A percentile compares a stretch with the other conserved stretches of the same genome.
These are phyloP conservation scores for Solanum medicagineum DNA, from an alignment of 257 asterid genomes.

Conservation along the genomic window DNA sequence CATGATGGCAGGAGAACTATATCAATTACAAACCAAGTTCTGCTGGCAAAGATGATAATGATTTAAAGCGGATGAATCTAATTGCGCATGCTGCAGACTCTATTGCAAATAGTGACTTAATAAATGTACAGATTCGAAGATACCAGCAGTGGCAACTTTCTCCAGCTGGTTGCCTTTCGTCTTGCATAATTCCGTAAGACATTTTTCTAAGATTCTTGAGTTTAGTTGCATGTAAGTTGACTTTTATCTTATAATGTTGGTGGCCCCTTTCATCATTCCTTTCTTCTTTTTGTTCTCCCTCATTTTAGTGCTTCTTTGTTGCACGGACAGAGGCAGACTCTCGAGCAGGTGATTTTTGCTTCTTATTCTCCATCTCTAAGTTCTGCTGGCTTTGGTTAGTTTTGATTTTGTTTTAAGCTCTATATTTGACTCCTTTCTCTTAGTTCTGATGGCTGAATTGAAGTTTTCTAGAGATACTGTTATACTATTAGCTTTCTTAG, in stretches of 20 bases:
- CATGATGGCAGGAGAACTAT: constrained; percentile 68
- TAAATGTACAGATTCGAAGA: constrained; percentile 88
- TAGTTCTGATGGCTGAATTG: neutral
- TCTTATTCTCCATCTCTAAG: neutral
- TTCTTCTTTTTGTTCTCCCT: neutral
- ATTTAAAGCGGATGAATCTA: constrained; percentile 59
- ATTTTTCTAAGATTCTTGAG: neutral
- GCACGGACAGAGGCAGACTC: constrained; percentile 78
- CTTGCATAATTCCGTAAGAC: constrained; percentile 78
- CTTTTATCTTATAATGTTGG: neutral
- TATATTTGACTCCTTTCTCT: neutral
- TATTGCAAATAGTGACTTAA: constrained; percentile 90
- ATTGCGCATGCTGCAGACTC: constrained; percentile 92
- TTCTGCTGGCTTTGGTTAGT: neutral
- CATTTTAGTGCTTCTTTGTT: constrained; percentile 67
- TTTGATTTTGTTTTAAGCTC: neutral
- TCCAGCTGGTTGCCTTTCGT: constrained; percentile 64
- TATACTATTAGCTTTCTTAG: neutral
- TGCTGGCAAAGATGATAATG: constrained; percentile 66
- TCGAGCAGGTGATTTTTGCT: constrained; percentile 62
- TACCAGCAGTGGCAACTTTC: constrained; percentile 97
- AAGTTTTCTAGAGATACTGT: neutral
- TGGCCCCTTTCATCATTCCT: neutral
- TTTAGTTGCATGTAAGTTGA: neutral
- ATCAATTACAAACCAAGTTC: constrained; percentile 79